Evolutionary conservation across 2,329 filamentous ascomycete species (phyloP).

Genomic region (Pezicula rhizophila): DNA sequence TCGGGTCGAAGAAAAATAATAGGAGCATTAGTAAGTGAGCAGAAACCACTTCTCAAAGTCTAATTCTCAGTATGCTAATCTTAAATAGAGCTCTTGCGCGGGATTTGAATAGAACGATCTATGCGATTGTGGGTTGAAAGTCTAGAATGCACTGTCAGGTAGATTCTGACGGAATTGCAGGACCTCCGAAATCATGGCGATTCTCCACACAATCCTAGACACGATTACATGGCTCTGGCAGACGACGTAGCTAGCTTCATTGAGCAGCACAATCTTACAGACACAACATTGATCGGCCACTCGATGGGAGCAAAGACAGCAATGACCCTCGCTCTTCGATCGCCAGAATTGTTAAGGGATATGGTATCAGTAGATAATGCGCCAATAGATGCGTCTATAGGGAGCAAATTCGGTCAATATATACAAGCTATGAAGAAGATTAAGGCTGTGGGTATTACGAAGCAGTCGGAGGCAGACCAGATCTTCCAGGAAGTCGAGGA

Average conservation of each 20-base stretch:
- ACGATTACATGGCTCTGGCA: slow-evolving; percentile 80
- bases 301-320: slow-evolving; percentile 95
- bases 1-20: slow-evolving; percentile 95
- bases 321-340: slow-evolving; percentile 75
- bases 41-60: slow-evolving; percentile 1
- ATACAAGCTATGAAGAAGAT: slow-evolving; percentile 79
- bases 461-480: slow-evolving; percentile 71
- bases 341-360: slow-evolving; percentile 60
- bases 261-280: slow-evolving; percentile 57
- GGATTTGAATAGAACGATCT: slow-evolving; percentile 74
- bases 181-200: slow-evolving; percentile 93
- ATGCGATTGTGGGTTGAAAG: slow-evolving; percentile 61
- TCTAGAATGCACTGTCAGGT: not conserved
- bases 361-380: slow-evolving; percentile 89
- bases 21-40: slow-evolving; percentile 84
- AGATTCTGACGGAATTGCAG: slow-evolving; percentile 34
- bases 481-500: slow-evolving; percentile 72
- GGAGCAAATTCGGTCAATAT: slow-evolving; percentile 72
- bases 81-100: slow-evolving; percentile 66
- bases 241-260: slow-evolving; percentile 80
- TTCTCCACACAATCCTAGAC: slow-evolving; percentile 68
- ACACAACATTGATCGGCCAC: slow-evolving; percentile 80
- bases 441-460: slow-evolving; percentile 60
- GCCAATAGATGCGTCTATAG: slow-evolving; percentile 72
- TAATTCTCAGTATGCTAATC: slow-evolving; percentile 8